Conservation (phyloP, 176 grass and related monocot genomes). For the Oryza glaberrima region DNA sequence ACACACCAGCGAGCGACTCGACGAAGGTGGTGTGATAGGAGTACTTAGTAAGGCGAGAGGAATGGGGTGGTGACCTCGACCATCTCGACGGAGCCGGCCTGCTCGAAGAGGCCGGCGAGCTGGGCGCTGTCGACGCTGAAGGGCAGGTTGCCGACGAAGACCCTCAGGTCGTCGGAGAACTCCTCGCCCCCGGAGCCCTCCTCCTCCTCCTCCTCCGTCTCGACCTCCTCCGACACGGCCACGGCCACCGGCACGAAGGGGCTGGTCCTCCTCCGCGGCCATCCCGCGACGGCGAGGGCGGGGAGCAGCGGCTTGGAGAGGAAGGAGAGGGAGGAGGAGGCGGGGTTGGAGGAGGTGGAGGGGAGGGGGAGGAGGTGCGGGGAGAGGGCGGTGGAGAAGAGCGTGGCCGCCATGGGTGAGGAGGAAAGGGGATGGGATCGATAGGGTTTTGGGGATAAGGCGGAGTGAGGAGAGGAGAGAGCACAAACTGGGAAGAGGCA, state of each 20-base stretch:
- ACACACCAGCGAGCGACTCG: too few species aligned
- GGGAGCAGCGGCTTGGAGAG: constrained; percentile 26
- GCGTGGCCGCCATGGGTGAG: constrained; percentile 37
- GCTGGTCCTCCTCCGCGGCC: constrained; percentile 12
- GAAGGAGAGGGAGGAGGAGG: constrained; percentile 1
- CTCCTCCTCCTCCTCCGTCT: constrained; percentile 17
- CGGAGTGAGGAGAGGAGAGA: background rate
- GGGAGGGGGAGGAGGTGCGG: constrained; percentile 33
- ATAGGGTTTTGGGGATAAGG: constrained; percentile 64
- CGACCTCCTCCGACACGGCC: constrained; percentile 47
- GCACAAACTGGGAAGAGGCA: too few species aligned
- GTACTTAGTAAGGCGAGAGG: background rate
- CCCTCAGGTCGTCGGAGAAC: constrained; percentile 58
- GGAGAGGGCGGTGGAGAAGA: constrained; percentile 44
- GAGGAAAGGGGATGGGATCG: background rate
- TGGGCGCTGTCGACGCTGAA: constrained; percentile 88
- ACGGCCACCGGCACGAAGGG: constrained; percentile 43
- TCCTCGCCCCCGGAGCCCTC: constrained; percentile 1
- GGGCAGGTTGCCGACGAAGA: constrained; percentile 87
- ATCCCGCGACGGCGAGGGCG: constrained; percentile 15
- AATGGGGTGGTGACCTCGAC: constrained; percentile 58
- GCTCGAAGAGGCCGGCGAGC: constrained; percentile 79
- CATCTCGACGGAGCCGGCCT: constrained; percentile 82
- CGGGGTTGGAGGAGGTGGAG: constrained; percentile 3
- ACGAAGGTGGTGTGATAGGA: background rate